These are phyloP conservation scores for Cystofilobasidium bisporidii DNA, from an alignment of 768 basidiomycete species.

Conservation along the genomic window DNA sequence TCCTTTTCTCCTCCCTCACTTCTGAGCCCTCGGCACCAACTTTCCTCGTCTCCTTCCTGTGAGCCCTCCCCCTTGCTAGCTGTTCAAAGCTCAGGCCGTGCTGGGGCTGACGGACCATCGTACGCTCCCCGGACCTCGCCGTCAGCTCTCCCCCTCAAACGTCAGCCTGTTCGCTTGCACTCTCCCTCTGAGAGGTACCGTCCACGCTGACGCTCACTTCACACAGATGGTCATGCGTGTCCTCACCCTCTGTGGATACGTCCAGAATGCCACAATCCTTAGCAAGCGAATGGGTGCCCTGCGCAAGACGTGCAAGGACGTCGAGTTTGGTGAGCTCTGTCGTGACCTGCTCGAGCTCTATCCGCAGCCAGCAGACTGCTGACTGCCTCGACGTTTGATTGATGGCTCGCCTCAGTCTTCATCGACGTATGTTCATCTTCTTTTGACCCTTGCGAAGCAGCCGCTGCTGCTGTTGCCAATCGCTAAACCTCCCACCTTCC, in stretches of 20 bases:
- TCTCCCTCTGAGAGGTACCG: neutral
- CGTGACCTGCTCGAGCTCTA: neutral
- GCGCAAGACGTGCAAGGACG: conserved; percentile 21
- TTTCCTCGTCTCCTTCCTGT: no score
- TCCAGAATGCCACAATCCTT: conserved; percentile 26
- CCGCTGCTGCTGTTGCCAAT: neutral
- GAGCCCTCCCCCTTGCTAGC: no score
- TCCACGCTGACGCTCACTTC: neutral
- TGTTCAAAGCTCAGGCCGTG: no score
- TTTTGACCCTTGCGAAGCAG: neutral
- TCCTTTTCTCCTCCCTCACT: no score
- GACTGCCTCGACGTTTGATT: no score
- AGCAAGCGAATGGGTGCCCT: conserved; percentile 25
- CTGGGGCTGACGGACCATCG: no score
- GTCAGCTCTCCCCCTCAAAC: neutral
- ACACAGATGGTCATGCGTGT: conserved; percentile 4
- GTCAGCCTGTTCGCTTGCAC: neutral
- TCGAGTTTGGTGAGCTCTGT: conserved; percentile 25
- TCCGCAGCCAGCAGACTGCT: no score
- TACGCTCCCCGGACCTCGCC: neutral
- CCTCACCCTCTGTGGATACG: neutral
- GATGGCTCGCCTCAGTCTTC: conserved; percentile 13
- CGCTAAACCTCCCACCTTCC: no score
- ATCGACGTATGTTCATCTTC: conserved; percentile 11
- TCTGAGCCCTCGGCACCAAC: no score